phyloP scores from a whole-genome alignment of 1,284 basidiomycete species.

The Pascua sp. region DNA sequence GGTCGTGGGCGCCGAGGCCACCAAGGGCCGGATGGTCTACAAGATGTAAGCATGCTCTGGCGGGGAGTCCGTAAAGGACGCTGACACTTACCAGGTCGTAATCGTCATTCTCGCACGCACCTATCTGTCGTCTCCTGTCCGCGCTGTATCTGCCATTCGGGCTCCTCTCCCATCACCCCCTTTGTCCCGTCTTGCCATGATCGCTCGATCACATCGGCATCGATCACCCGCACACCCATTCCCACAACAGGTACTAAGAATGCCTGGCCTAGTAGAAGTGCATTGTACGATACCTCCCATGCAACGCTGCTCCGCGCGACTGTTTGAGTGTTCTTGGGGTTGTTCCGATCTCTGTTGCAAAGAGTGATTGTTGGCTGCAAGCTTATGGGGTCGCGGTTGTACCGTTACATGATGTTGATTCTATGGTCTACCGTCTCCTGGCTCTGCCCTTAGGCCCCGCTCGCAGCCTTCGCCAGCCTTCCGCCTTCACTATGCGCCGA shows the following conservation, averaged over 20 bases:
- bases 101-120: conserved; percentile 8
- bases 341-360: not conserved
- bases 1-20: conserved; percentile 46
- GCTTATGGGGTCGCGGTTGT: not conserved
- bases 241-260: conserved; percentile 27
- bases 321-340: no score
- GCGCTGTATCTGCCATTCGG: no score
- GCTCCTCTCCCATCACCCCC: not conserved
- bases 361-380: not conserved
- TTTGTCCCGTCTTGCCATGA: not conserved
- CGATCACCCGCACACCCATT: not conserved
- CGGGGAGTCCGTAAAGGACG: conserved; percentile 7
- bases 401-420: no score
- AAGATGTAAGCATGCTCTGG: conserved; percentile 50
- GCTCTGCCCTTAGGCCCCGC: no score
- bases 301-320: not conserved
- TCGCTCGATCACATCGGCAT: not conserved
- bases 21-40: conserved; percentile 48
- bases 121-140: no score
- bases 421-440: no score
- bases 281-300: conserved; percentile 25
- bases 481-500: conserved; percentile 22
- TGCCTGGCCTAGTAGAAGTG: conserved; percentile 17
- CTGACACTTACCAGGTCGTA: conserved; percentile 44
- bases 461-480: no score